Conservation (phyloP, 164 flowering plant species). For the Pachysandra terminalis region DNA sequence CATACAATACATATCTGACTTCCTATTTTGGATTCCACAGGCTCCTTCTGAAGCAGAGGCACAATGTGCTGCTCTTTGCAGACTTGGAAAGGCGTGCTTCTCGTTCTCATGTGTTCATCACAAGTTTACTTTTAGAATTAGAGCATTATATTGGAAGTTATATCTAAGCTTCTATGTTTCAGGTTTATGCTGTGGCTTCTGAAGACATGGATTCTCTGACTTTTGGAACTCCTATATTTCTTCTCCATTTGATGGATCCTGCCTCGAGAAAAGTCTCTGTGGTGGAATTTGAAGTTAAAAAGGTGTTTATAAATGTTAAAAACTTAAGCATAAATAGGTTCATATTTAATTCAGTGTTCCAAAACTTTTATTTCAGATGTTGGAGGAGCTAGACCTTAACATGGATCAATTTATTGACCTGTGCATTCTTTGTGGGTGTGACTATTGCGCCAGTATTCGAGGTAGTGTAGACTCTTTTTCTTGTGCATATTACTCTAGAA, state of each 20-base stretch:
- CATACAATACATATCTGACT: background rate
- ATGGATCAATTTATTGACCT: constrained; percentile 98
- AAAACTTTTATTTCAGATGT: constrained; percentile 48
- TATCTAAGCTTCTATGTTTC: constrained; percentile 6
- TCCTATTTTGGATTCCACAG: constrained; percentile 28
- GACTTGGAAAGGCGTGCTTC: constrained; percentile 65
- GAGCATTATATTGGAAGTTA: background rate
- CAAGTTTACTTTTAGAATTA: background rate
- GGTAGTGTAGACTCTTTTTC: constrained; percentile 36
- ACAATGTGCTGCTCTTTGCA: constrained; percentile 96
- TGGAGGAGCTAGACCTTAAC: constrained; percentile 77
- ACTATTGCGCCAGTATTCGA: constrained; percentile 92
- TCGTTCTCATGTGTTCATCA: background rate
- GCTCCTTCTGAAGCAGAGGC: constrained; percentile 99
- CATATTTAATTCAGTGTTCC: constrained; percentile 4
- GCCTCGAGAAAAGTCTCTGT: constrained; percentile 91
- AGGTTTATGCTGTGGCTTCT: constrained; percentile 98
- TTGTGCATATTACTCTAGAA: background rate
- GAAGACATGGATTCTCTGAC: constrained; percentile 99
- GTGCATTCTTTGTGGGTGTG: constrained; percentile 97
- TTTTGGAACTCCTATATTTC: constrained; percentile 95
- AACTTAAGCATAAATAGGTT: constrained; percentile 4
- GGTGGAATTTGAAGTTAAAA: constrained; percentile 89
- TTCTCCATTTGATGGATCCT: constrained; percentile 97
- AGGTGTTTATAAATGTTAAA: constrained; percentile 41